Evolutionary conservation across 176 grass and related monocot species (phyloP).

Genomic region (Eremochloa ophiuroides): DNA sequence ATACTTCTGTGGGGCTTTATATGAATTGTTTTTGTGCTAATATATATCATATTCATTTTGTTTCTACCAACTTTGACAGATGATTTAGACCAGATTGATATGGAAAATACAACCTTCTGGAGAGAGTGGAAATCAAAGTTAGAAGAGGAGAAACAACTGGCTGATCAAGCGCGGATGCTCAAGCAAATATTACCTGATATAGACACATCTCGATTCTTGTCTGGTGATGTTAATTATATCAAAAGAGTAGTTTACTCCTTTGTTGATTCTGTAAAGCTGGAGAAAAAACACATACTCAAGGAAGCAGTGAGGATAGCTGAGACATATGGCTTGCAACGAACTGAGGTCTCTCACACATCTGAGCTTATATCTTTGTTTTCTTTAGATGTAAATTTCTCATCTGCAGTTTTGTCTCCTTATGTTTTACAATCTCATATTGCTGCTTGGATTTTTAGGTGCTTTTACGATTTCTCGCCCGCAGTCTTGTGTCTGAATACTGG

Average conservation of each 20-base stretch:
- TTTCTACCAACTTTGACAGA: constrained; percentile 48
- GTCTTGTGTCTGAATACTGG: constrained; percentile 84
- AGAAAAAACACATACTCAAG: constrained; percentile 85
- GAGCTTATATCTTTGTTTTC: constrained; percentile 18
- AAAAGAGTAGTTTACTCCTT: constrained; percentile 69
- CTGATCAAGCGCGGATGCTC: constrained; percentile 76
- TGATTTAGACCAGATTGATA: constrained; percentile 69
- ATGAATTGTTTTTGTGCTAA: constrained; percentile 16
- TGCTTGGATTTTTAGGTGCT: constrained; percentile 67
- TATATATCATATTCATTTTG: constrained; percentile 12
- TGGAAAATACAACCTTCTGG: constrained; percentile 75
- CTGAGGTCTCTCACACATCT: constrained; percentile 44
- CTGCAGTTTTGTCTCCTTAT: constrained; percentile 6
- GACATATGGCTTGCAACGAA: constrained; percentile 71
- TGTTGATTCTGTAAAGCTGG: constrained; percentile 66
- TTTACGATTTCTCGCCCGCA: constrained; percentile 70
- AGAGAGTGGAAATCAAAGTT: constrained; percentile 89
- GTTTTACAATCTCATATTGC: constrained; percentile 21
- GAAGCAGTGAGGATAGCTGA: constrained; percentile 84
- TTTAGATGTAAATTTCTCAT: constrained; percentile 28
- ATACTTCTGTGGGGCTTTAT: neutral
- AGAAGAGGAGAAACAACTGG: constrained; percentile 82
- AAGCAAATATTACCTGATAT: constrained; percentile 76
- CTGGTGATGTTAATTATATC: constrained; percentile 71
- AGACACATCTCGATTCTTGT: constrained; percentile 69